Conservation (phyloP, 805 yeast genomes). For the Lipomyces spencermartinsiae region DNA sequence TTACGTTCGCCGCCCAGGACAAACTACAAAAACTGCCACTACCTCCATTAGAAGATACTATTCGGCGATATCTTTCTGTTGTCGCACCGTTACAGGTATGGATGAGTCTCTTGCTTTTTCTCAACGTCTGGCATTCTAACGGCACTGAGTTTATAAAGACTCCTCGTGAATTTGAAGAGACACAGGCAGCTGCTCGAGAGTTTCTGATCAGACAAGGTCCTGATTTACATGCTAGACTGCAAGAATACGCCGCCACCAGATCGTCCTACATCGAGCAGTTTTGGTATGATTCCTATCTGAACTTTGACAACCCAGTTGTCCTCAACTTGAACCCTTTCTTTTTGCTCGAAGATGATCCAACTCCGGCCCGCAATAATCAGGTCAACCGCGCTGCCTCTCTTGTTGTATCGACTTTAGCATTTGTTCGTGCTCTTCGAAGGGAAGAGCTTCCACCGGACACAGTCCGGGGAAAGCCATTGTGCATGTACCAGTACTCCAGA, state of each 20-base stretch:
- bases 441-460: constrained; percentile 76
- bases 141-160: constrained; percentile 48
- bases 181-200: constrained; percentile 62
- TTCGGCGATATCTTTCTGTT: constrained; percentile 67
- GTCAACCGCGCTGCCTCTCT: constrained; percentile 81
- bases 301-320: constrained; percentile 83
- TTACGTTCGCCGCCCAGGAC: constrained; percentile 67
- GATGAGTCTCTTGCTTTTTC: not conserved
- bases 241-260: constrained; percentile 65
- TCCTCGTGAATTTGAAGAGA: constrained; percentile 67
- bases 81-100: constrained; percentile 72
- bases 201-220: constrained; percentile 64
- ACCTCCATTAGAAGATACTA: constrained; percentile 73
- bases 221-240: constrained; percentile 65
- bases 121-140: not conserved
- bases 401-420: constrained; percentile 76
- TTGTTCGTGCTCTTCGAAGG: constrained; percentile 77
- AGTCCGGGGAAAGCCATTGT: constrained; percentile 69
- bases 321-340: constrained; percentile 89
- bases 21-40: constrained; percentile 74
- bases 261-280: constrained; percentile 90
- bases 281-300: constrained; percentile 90
- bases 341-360: constrained; percentile 89
- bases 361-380: constrained; percentile 64
- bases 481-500: constrained; percentile 91